Percentiles rank a stretch among this genome's conserved stretches.
These are phyloP conservation scores for Eucalyptus leucophloia DNA, from an alignment of 345 rosid genomes.

Conservation along the genomic window DNA sequence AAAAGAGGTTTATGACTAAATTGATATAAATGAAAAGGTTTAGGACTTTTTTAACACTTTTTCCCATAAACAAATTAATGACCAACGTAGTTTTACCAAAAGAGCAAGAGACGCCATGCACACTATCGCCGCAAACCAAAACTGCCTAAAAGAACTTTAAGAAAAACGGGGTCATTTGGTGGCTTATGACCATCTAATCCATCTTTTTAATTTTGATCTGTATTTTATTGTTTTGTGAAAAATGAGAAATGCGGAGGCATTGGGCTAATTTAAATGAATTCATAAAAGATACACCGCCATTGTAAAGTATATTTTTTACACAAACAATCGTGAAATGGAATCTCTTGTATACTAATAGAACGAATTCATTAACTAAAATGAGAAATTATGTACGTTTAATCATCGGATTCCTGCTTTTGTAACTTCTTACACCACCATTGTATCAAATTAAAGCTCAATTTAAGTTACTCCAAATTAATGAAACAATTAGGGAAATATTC, in stretches of 20 bases:
- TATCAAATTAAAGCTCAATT: background rate
- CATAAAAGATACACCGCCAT: background rate
- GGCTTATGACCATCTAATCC: background rate
- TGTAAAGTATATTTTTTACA: background rate
- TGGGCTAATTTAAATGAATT: background rate
- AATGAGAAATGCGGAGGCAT: too few species aligned
- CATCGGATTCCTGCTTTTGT: background rate
- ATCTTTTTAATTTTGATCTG: background rate
- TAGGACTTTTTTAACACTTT: too few species aligned
- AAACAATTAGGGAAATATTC: background rate
- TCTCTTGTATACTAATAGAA: background rate
- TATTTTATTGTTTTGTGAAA: too few species aligned
- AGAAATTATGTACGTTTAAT: too few species aligned
- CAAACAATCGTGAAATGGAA: background rate
- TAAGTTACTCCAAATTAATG: background rate
- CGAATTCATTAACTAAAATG: background rate
- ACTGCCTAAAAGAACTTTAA: background rate
- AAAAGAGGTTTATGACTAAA: accelerated
- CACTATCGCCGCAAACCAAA: background rate
- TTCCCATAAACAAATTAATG: background rate
- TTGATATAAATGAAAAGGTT: accelerated
- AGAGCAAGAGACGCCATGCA: background rate
- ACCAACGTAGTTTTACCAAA: background rate
- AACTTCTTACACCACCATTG: background rate
- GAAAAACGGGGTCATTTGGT: background rate